Percentiles rank a stretch among this genome's conserved stretches.
Conservation (phyloP, 306 rosid species). For the Abrus precatorius region DNA sequence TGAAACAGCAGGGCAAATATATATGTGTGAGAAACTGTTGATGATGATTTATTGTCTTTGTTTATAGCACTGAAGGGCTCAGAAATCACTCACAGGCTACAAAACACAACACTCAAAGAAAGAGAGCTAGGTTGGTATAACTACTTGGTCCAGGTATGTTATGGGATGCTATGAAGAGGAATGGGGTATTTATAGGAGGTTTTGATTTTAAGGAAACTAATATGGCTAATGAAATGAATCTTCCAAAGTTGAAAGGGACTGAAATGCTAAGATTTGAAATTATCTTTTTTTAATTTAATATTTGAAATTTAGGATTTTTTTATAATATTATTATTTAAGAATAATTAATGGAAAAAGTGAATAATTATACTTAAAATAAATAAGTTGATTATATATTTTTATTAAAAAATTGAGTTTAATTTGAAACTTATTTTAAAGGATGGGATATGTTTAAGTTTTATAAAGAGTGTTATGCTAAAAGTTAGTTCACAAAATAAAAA, state of each 20-base stretch:
- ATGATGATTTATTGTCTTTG: background rate
- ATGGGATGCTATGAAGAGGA: conserved; percentile 22
- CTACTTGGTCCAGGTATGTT: conserved; percentile 18
- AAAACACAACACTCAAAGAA: background rate
- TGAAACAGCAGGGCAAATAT: conserved; percentile 7
- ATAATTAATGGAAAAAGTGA: background rate
- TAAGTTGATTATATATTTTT: background rate
- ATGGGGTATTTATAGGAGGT: conserved; percentile 45
- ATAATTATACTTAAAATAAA: background rate
- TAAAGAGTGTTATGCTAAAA: too few species aligned
- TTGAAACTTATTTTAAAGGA: background rate
- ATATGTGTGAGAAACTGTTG: background rate
- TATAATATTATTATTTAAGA: background rate
- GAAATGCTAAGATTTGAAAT: background rate
- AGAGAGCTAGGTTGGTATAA: background rate
- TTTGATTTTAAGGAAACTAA: background rate
- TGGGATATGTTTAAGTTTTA: too few species aligned
- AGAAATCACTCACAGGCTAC: background rate
- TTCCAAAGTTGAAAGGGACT: background rate
- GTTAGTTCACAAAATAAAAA: too few species aligned
- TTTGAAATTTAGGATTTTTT: background rate
- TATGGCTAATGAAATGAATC: background rate
- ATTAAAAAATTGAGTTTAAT: background rate
- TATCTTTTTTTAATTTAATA: background rate
- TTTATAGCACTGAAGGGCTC: conserved; percentile 1